Base-by-base conservation (phyloP, 2,329 filamentous ascomycete species). In the Capronia epimyces region DNA sequence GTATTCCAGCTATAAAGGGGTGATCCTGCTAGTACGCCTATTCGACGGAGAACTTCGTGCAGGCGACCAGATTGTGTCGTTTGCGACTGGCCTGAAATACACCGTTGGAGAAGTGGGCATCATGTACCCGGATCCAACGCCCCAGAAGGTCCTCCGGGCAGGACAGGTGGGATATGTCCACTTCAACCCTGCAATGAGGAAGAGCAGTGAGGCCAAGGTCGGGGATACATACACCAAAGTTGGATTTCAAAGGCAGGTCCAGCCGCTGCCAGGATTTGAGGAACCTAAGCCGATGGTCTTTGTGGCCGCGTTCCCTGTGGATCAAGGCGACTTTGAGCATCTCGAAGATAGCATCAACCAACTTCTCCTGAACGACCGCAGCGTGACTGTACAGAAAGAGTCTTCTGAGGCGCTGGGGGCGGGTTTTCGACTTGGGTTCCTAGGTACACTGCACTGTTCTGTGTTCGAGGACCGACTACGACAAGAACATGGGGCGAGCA, bases 201-300 rank as follows among this genome's bases (percentile, higher is more conserved):
- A 81, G 60, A 95, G 90, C 51, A 86, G 95, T 66, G 93, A 98
- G 65, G 91, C 93, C 43, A 94, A 96, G 69, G 84, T 97, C 22
- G 93, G 93, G 44, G 93, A 98, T 64, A 98, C 93, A 0, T 95
- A 89, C 63, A 97, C 93, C 0, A 86, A 80, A 1, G 78, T 89
- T 2, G 89, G 88, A 1, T 82, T 75, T 18, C 87, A 95, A 69
- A 80, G 81, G 52, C 64, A 77, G 0, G 89, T 98, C 1, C 78
- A 90, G 66, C 83, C 87, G 10, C 84, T 90, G 47, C 89, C 89
- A 0, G 93, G 91, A 2, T 98, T 98, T 55, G 91, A 95, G 65
- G 93, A 98, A 67, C 91, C 93, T 1, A 95, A 98, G 68, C 86
- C 90, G 4, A 98, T 98, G 93, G 93, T 98, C 3, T 98, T 98